A percentile compares a stretch with the other conserved stretches of the same genome.
These are phyloP conservation scores for Dothideomycetes sp. DNA, from an alignment of 2,329 filamentous ascomycete species.

Conservation along the genomic window DNA sequence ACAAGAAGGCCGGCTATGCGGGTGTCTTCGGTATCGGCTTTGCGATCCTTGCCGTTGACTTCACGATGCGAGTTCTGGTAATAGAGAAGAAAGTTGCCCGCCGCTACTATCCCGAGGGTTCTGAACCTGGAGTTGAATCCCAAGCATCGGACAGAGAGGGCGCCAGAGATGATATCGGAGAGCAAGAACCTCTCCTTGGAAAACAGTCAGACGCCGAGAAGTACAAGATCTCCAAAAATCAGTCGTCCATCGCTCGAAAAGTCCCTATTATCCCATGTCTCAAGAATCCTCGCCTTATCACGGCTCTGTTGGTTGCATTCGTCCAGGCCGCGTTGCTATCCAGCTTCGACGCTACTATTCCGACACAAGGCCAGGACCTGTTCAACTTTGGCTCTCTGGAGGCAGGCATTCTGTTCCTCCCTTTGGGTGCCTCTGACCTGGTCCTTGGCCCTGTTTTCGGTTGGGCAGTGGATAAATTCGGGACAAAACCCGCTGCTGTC, in stretches of 20 bases:
- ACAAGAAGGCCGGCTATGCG: conserved; percentile 47
- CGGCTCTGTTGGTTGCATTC: conserved; percentile 33
- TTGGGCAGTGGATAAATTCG: conserved; percentile 39
- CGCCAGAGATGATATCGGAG: conserved; percentile 17
- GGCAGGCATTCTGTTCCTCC: conserved; percentile 38
- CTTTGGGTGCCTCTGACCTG: conserved; percentile 36
- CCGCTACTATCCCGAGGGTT: conserved; percentile 31
- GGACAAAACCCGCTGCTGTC: conserved; percentile 35
- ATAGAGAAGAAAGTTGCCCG: conserved; percentile 54
- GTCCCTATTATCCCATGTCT: conserved; percentile 42
- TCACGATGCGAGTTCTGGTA: conserved; percentile 50
- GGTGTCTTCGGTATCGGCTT: conserved; percentile 52
- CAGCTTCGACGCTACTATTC: conserved; percentile 41
- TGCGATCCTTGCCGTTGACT: conserved; percentile 47
- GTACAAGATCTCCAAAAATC: conserved; percentile 37
- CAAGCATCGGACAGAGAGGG: conserved; percentile 16
- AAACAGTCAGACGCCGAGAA: conserved; percentile 25
- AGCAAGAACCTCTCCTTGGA: conserved; percentile 32
- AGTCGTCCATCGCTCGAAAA: conserved; percentile 30
- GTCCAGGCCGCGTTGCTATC: conserved; percentile 36
- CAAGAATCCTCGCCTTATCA: conserved; percentile 32
- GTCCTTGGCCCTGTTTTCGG: conserved; percentile 39
- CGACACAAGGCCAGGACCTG: conserved; percentile 33
- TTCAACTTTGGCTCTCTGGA: conserved; percentile 38
- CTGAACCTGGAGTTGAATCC: conserved; percentile 10